Conservation (phyloP, 2,329 filamentous ascomycete species). For the Fusarium subglutinans region DNA sequence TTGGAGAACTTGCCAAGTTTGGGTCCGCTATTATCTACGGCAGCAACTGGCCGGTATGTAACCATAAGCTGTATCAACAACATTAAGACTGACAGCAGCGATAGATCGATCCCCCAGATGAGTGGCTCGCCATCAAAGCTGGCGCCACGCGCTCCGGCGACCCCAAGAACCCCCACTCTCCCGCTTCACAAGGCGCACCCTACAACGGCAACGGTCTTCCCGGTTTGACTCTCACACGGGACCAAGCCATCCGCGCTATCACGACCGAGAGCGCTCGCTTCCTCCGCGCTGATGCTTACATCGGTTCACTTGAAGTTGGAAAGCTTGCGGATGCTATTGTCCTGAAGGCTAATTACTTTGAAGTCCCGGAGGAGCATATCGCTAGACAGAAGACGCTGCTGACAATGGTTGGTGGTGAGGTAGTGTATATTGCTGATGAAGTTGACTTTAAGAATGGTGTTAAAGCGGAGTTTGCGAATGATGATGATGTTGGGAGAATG, state of each 20-base stretch:
- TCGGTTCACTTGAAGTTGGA: slow-evolving; percentile 33
- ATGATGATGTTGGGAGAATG: background rate
- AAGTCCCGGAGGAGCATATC: slow-evolving; percentile 21
- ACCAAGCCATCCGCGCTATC: slow-evolving; percentile 14
- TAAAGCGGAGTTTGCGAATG: slow-evolving; percentile 20
- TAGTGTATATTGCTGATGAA: slow-evolving; percentile 30
- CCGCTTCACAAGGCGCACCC: slow-evolving; percentile 18
- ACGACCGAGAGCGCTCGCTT: slow-evolving; percentile 23
- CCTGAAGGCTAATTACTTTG: slow-evolving; percentile 28
- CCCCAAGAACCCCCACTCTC: slow-evolving; percentile 30
- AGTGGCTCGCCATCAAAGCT: slow-evolving; percentile 32
- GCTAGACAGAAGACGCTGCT: slow-evolving; percentile 31
- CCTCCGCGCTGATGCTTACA: slow-evolving; percentile 20
- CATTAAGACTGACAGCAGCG: rapidly evolving
- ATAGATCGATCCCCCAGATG: slow-evolving; percentile 34
- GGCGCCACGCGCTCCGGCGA: slow-evolving; percentile 32
- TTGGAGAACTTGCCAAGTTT: slow-evolving; percentile 16
- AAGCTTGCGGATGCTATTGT: slow-evolving; percentile 36
- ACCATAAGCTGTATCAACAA: rapidly evolving
- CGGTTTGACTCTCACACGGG: slow-evolving; percentile 4
- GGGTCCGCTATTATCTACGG: slow-evolving; percentile 19
- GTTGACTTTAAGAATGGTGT: slow-evolving; percentile 17
- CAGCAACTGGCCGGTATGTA: slow-evolving; percentile 35
- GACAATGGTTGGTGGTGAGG: slow-evolving; percentile 36
- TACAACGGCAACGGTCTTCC: slow-evolving; percentile 21